Evolutionary conservation across 306 rosid species (phyloP).

Genomic region (Gleditsia sinensis): DNA sequence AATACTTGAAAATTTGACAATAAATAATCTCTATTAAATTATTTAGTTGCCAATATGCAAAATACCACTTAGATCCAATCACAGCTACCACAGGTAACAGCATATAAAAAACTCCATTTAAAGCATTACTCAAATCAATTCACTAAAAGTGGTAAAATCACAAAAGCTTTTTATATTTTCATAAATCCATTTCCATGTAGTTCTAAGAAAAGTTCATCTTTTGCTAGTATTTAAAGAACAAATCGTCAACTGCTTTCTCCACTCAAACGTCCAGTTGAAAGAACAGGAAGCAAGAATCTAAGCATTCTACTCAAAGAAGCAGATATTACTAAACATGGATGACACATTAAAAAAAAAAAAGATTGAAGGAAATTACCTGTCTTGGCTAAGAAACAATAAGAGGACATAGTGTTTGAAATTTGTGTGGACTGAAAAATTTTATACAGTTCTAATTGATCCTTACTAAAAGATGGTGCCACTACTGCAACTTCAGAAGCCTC

Average conservation of each 20-base stretch:
- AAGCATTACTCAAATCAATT: background rate
- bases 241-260: constrained; percentile 11
- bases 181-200: background rate
- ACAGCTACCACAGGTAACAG: background rate
- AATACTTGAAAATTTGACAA: no score
- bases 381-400: no score
- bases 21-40: no score
- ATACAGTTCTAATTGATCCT: no score
- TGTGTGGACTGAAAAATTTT: no score
- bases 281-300: background rate
- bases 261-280: background rate
- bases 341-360: no score
- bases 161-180: background rate
- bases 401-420: no score
- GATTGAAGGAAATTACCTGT: no score
- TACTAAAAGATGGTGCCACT: no score
- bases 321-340: constrained; percentile 28
- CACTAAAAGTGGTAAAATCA: background rate
- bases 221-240: background rate
- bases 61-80: no score
- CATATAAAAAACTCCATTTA: background rate
- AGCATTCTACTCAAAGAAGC: constrained; percentile 13
- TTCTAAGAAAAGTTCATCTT: background rate
- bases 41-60: background rate
- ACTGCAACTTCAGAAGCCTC: no score